These are phyloP conservation scores for Mortierella sp. DNA, from an alignment of 371 early-diverging fungal species.

Conservation along the genomic window DNA sequence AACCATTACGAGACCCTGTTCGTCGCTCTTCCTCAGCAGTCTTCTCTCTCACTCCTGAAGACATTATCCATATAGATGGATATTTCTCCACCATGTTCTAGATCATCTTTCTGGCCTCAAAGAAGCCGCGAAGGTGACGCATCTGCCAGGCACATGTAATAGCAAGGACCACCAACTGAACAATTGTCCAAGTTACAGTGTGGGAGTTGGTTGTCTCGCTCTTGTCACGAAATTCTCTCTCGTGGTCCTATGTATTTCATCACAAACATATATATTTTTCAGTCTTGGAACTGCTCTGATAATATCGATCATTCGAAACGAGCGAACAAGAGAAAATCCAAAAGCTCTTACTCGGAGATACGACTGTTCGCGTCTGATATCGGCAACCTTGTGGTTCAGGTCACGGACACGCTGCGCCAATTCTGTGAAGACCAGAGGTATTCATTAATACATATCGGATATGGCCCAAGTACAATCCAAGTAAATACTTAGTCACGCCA, in stretches of 20 bases:
- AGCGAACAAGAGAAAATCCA: no score
- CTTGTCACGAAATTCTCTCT: constrained; percentile 89
- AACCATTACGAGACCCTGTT: no score
- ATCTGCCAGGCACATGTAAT: constrained; percentile 93
- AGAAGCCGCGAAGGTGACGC: constrained; percentile 91
- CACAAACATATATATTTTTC: no score
- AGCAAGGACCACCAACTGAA: constrained; percentile 84
- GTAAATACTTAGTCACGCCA: not conserved
- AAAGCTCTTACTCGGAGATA: constrained; percentile 81
- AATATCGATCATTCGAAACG: no score
- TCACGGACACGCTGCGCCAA: constrained; percentile 80
- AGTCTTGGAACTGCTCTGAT: no score
- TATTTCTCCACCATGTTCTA: no score
- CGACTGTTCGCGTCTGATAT: constrained; percentile 89
- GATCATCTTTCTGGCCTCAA: constrained; percentile 94
- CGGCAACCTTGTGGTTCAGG: constrained; percentile 82
- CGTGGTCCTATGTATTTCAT: constrained; percentile 87
- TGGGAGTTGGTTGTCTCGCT: constrained; percentile 87
- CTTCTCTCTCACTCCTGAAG: no score
- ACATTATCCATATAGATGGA: no score
- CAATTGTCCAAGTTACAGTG: constrained; percentile 90
- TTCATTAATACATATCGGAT: not conserved
- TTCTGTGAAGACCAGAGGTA: constrained; percentile 56
- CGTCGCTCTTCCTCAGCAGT: no score
- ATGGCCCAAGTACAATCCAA: not conserved